Base-by-base conservation (phyloP, 345 rosid species). In the Populus nigra region DNA sequence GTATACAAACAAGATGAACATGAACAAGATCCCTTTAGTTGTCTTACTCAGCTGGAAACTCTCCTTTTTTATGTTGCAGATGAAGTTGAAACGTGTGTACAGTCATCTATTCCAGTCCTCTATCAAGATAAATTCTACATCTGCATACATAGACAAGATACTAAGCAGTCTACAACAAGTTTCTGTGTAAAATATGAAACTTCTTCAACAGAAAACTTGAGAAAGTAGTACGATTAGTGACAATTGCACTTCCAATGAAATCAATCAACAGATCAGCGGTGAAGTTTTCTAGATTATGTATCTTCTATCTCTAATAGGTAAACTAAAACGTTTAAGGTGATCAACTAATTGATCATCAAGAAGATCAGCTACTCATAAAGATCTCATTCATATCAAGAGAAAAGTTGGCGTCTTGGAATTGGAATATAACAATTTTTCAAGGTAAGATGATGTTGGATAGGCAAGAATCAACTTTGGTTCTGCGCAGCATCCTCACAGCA, bases 31-130 rank as follows among this genome's bases (percentile, higher is more conserved):
- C 69, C 77, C 29, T 57, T 72, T 43, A 75, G 68, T 38, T 71
- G 23, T 71, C 82, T 43, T 78, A 71, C 82, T 78, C 38, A 53
- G 10, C 17, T 33, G 65, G 10, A 62, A 53, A 78, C 45, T n/a
- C 63, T n/a, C 10, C 10, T 50, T 77, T 71, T 63, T 3, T 6
- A 16, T 36, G 25, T 66, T 18, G 55, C 59, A 8, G 38, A 57
- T 13, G 73, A 74, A 41, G 75, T 27, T 69, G 63, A 72, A 75
- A 76, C 35, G 33, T 4, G 68, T 63, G 41, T 31, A 6, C 67
- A 62, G 61, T 74, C 71, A 78, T 73, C 75, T 73, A 9, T 12
- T 65, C 39, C 49, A 0, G 12, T 49, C 69, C n/a, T 18, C 75
- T 72, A 53, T 68, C 73, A 55, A 18, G 41, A 13, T 61, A 71